Percentiles rank a stretch among this genome's conserved stretches.
phyloP scores from a whole-genome alignment of 2,329 filamentous ascomycete genomes.

The Penicillium glabrum region DNA sequence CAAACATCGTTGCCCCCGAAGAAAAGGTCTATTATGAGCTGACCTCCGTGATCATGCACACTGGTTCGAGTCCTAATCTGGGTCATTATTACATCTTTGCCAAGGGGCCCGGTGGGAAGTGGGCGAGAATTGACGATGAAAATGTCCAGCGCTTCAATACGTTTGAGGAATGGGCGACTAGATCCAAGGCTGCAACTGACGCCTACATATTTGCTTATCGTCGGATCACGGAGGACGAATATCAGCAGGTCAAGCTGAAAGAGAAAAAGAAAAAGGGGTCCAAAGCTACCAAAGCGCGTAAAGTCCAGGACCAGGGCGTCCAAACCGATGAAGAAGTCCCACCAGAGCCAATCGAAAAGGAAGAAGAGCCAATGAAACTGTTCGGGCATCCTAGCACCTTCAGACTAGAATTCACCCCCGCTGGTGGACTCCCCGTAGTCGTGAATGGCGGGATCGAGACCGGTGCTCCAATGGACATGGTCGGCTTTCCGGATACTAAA shows the following conservation, averaged over 20 bases:
- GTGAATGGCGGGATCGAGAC: neutral
- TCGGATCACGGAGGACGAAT: neutral
- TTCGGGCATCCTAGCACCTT: neutral
- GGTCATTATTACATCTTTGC: conserved; percentile 28
- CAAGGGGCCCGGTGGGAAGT: conserved; percentile 16
- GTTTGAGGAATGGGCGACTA: neutral
- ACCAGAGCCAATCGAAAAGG: neutral
- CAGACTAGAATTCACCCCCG: neutral
- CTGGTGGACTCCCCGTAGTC: neutral
- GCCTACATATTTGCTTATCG: conserved; percentile 24
- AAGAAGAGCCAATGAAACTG: neutral
- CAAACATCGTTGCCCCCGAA: neutral
- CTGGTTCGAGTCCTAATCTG: neutral
- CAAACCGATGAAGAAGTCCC: neutral
- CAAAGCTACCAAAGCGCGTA: too few species aligned
- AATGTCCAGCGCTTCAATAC: neutral
- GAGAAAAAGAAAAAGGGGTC: too few species aligned
- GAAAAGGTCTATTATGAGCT: conserved; percentile 24
- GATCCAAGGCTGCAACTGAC: neutral
- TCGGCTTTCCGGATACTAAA: neutral
- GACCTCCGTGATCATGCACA: conserved; percentile 25
- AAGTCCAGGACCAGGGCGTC: neutral
- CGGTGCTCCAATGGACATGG: neutral
- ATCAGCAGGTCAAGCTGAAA: too few species aligned
- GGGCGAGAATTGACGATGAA: conserved; percentile 18